These are phyloP conservation scores for Ophiostoma novo-ulmi DNA, from an alignment of 2,329 filamentous ascomycete genomes.

Conservation along the genomic window DNA sequence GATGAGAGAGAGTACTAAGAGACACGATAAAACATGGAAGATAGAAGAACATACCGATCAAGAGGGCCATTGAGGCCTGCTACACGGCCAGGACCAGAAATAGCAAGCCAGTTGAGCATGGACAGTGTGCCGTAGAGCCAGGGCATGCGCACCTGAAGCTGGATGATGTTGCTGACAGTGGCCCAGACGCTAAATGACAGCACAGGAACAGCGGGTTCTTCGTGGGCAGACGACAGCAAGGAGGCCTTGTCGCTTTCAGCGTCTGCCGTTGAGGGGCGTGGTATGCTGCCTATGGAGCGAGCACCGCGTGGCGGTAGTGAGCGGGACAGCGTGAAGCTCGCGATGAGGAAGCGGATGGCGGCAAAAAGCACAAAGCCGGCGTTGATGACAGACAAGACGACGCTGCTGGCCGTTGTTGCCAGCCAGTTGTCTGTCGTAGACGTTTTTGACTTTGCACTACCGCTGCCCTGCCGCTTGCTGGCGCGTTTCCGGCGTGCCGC, in stretches of 20 bases:
- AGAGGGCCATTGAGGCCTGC: constrained; percentile 70
- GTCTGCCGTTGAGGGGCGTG: constrained; percentile 29
- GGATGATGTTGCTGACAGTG: constrained; percentile 65
- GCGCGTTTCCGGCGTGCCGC: background rate
- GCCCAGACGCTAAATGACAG: constrained; percentile 73
- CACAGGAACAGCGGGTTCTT: constrained; percentile 51
- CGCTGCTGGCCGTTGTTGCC: constrained; percentile 33
- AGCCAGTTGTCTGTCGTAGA: constrained; percentile 14
- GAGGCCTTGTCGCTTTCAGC: constrained; percentile 14
- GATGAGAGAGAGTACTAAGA: background rate
- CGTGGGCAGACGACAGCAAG: constrained; percentile 15
- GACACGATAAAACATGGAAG: background rate
- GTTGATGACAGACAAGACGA: constrained; percentile 56
- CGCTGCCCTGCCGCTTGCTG: background rate
- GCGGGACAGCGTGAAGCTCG: constrained; percentile 61
- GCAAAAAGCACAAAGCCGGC: constrained; percentile 53
- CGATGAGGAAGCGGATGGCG: constrained; percentile 60
- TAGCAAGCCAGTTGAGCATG: constrained; percentile 67
- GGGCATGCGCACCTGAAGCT: constrained; percentile 77
- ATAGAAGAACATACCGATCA: constrained; percentile 70
- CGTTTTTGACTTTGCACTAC: background rate
- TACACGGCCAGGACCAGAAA: constrained; percentile 69
- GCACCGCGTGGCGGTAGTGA: constrained; percentile 54
- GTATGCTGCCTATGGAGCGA: constrained; percentile 13
- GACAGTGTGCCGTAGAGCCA: constrained; percentile 76